Conservation (phyloP, 495 filamentous ascomycete species). For the Terfezia boudieri region DNA sequence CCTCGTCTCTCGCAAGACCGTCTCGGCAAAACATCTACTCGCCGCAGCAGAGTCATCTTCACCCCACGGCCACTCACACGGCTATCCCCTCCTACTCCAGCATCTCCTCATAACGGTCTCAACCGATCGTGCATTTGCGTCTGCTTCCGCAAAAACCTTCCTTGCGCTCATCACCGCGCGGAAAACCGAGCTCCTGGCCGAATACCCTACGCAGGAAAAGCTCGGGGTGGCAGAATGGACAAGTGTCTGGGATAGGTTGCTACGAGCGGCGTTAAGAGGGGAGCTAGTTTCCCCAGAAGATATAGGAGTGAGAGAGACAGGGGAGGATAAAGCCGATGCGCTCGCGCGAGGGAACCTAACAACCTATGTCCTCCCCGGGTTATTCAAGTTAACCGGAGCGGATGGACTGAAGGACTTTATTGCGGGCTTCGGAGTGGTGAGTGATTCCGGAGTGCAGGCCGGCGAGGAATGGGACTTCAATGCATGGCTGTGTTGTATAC, state of each 20-base stretch:
- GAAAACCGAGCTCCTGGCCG: conserved; percentile 3
- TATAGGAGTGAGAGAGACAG: no score
- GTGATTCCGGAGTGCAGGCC: no score
- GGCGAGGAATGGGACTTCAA: no score
- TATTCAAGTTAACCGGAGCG: conserved; percentile 37
- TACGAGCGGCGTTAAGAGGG: no score
- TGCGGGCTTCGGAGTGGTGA: conserved; percentile 20
- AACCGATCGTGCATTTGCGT: conserved; percentile 10
- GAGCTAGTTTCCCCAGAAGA: no score
- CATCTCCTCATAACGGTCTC: conserved; percentile 4
- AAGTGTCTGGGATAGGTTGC: no score
- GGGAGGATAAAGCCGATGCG: no score
- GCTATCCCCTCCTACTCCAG: not conserved
- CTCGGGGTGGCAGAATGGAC: no score
- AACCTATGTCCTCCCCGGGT: conserved; percentile 45
- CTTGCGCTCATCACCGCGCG: conserved; percentile 4
- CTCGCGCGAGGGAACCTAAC: conserved; percentile 34
- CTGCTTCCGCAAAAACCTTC: conserved; percentile 12
- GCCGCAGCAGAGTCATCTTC: not conserved
- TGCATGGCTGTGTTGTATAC: conserved; percentile 36
- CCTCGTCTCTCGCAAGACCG: not conserved
- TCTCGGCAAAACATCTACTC: not conserved
- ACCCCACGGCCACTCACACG: no score
- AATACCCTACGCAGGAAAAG: not conserved
- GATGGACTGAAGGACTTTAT: conserved; percentile 35